Conservation (phyloP, 192 early-diverging fungal genomes). For the Anaeromyces robustus region DNA sequence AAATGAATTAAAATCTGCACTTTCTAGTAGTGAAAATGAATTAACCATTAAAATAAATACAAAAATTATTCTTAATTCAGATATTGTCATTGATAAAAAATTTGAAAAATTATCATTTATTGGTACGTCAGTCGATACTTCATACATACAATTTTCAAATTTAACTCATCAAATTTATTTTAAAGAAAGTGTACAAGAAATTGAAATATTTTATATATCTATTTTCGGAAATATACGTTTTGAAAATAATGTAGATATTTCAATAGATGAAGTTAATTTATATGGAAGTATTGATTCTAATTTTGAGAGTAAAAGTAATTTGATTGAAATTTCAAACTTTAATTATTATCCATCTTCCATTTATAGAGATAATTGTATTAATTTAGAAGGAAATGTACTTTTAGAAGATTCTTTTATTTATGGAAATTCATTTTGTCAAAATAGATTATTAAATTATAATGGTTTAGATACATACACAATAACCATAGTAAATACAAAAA, state of each 20-base stretch:
- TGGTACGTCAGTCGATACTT: too few species aligned
- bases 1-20: too few species aligned
- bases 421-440: neutral
- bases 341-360: too few species aligned
- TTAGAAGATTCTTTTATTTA: neutral
- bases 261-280: neutral
- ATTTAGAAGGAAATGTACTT: neutral
- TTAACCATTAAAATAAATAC: too few species aligned
- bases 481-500: neutral
- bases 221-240: neutral
- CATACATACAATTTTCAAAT: too few species aligned
- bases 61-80: too few species aligned
- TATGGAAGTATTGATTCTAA: neutral
- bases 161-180: neutral
- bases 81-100: too few species aligned
- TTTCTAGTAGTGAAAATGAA: too few species aligned
- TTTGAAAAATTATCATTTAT: too few species aligned
- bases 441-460: neutral
- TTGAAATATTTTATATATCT: neutral
- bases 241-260: neutral
- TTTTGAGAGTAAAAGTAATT: neutral
- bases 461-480: neutral
- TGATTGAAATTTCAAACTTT: neutral
- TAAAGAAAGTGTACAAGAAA: neutral
- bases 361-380: neutral